Evolutionary conservation across 2,329 filamentous ascomycete genomes (phyloP), one percentile per base, ranked within the genome.

Genomic region (Akanthomyces dipterigenus): DNA sequence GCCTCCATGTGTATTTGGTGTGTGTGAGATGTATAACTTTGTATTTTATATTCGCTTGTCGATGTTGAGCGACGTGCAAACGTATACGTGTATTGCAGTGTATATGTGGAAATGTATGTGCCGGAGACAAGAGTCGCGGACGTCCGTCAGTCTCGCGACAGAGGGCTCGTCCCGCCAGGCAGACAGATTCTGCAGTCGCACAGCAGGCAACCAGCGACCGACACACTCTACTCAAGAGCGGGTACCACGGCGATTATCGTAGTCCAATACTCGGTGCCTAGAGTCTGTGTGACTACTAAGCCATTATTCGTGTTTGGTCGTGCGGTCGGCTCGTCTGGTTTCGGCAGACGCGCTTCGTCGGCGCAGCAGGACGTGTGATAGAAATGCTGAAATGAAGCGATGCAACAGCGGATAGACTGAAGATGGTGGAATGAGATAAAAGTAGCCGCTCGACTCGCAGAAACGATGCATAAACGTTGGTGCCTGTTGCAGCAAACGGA

Each of bases 1-100:
- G 79, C 80, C 61, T 80, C 80, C 81, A 83, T 84, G 64, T 34
- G 18, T 26, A 22, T 22, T 43, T 24, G 24, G 40, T 61, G 22
- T n/a, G 20, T 40, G 24, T 18, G 50, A 31, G 5, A 7, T 9
- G 45, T 16, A n/a, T 14, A 7, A 9, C n/a, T 49, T 31, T 12
- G 20, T n/a, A 2, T 16, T 16, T 5, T 38, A 20, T 22, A 22
- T 24, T 55, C 12, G 36, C 5, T 28, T 8, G 6, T 42, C 16
- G 31, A 2, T 9, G n/a, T 42, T 31, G 20, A 16, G 53, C 1
- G 20, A 55, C 16, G 18, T 22, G 7, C 22, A 20, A 14, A 42
- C 51, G 45, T 26, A 3, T 9, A 9, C 31, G 1, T 34, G 45
- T 24, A 18, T 49, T 11, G 50, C 22, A 11, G 26, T 50, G 16